Percentiles rank a stretch among this genome's conserved stretches.
Evolutionary conservation across 1,284 basidiomycete genomes (phyloP).

Genomic region (Pseudozyma flocculosa): DNA sequence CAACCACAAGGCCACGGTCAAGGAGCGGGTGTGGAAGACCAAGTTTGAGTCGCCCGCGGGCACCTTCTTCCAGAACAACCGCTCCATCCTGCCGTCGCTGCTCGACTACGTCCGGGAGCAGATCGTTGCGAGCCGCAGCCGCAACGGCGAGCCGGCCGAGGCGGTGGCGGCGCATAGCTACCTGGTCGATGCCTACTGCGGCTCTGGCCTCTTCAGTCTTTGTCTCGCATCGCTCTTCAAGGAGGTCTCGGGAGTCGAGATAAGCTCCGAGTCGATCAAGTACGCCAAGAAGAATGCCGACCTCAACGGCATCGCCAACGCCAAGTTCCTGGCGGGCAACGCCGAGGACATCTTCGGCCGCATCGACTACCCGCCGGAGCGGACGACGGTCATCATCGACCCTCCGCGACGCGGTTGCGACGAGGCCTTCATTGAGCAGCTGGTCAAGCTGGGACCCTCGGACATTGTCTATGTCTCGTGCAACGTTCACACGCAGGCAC

Average conservation of each 20-base stretch:
- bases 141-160: neutral
- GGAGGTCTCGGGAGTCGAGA: slow-evolving; percentile 85
- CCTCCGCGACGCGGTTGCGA: slow-evolving; percentile 43
- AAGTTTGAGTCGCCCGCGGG: slow-evolving; percentile 83
- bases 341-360: slow-evolving; percentile 64
- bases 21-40: slow-evolving; percentile 78
- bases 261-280: slow-evolving; percentile 70
- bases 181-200: slow-evolving; percentile 58
- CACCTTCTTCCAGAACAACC: slow-evolving; percentile 96
- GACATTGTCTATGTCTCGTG: slow-evolving; percentile 63
- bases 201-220: slow-evolving; percentile 87
- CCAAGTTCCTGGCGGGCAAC: slow-evolving; percentile 63
- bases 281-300: slow-evolving; percentile 77
- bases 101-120: slow-evolving; percentile 71
- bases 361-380: slow-evolving; percentile 67
- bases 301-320: slow-evolving; percentile 66
- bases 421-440: slow-evolving; percentile 53
- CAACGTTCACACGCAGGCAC: slow-evolving; percentile 69
- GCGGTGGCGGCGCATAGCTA: slow-evolving; percentile 14
- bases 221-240: slow-evolving; percentile 77
- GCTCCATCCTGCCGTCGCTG: slow-evolving; percentile 80
- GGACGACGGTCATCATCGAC: slow-evolving; percentile 64
- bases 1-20: slow-evolving; percentile 75
- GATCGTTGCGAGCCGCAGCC: slow-evolving; percentile 10
- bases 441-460: slow-evolving; percentile 46